Evolutionary conservation across 202 grass and related monocot species (phyloP).

Genomic region (Thinopyrum obtusiflorum): DNA sequence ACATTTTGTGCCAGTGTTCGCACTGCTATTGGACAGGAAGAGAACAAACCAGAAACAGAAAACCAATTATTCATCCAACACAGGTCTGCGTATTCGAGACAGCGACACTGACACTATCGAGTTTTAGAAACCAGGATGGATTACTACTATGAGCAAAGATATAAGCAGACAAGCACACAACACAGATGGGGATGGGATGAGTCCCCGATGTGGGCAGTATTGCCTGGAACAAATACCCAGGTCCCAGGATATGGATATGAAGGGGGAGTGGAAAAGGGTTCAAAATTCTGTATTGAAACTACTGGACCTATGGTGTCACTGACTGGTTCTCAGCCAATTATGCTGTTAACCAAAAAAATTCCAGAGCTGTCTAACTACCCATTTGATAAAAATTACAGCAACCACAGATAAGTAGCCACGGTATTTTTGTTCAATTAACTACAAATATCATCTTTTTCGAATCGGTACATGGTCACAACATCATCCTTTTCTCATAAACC

Average conservation of each 20-base stretch:
- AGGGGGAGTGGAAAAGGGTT: neutral
- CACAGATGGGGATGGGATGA: neutral
- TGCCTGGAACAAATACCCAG: neutral
- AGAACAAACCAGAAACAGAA: constrained; percentile 6
- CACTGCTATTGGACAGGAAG: neutral
- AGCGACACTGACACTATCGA: neutral
- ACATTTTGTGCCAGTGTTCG: neutral
- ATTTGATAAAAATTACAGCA: neutral
- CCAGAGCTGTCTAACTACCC: neutral
- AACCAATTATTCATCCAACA: neutral
- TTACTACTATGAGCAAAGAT: neutral
- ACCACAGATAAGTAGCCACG: neutral
- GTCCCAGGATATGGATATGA: neutral
- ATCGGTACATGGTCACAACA: neutral
- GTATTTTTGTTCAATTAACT: neutral
- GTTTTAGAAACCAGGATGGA: neutral
- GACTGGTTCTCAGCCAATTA: neutral
- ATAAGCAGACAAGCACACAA: neutral
- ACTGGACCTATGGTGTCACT: neutral
- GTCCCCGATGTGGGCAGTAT: neutral
- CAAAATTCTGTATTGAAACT: neutral
- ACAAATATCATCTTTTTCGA: neutral
- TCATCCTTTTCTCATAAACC: neutral
- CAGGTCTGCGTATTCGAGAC: neutral
- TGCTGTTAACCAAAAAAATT: neutral